Conservation (phyloP, 2,329 filamentous ascomycete genomes). For the Neurospora crassa region DNA sequence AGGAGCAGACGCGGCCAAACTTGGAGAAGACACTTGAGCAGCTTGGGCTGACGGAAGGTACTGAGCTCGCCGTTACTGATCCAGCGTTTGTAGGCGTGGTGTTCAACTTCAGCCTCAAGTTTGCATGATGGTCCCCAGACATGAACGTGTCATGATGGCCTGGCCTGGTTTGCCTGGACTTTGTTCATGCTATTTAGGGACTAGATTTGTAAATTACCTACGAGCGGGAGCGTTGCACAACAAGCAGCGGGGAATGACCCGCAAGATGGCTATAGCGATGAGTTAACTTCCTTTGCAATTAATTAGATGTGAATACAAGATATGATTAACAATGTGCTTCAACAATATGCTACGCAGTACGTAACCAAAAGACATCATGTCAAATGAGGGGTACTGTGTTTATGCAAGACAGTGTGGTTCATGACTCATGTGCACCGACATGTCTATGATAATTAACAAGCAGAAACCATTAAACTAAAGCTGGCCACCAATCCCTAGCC, state of each 20-base stretch:
- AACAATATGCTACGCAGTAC: neutral
- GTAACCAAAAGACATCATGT: neutral
- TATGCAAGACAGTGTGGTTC: neutral
- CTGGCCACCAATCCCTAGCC: conserved; percentile 2
- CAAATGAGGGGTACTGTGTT: neutral
- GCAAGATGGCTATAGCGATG: neutral
- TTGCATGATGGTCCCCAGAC: conserved; percentile 16
- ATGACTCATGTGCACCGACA: neutral
- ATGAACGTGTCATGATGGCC: neutral
- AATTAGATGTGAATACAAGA: neutral
- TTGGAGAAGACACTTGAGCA: conserved; percentile 68
- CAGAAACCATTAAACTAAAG: conserved; percentile 1
- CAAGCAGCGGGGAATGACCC: neutral
- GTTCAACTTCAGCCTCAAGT: conserved; percentile 46
- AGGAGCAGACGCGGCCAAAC: conserved; percentile 77
- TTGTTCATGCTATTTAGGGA: neutral
- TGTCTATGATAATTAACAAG: neutral
- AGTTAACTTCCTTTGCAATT: neutral
- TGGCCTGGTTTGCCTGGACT: neutral
- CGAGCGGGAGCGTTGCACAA: neutral
- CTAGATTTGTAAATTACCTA: neutral
- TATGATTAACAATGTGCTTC: neutral
- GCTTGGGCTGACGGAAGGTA: conserved; percentile 62
- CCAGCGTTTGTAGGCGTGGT: conserved; percentile 74
- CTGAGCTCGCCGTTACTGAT: conserved; percentile 88